phyloP scores from a whole-genome alignment of 78 protist species.

The Dictyostelium firmibasis region DNA sequence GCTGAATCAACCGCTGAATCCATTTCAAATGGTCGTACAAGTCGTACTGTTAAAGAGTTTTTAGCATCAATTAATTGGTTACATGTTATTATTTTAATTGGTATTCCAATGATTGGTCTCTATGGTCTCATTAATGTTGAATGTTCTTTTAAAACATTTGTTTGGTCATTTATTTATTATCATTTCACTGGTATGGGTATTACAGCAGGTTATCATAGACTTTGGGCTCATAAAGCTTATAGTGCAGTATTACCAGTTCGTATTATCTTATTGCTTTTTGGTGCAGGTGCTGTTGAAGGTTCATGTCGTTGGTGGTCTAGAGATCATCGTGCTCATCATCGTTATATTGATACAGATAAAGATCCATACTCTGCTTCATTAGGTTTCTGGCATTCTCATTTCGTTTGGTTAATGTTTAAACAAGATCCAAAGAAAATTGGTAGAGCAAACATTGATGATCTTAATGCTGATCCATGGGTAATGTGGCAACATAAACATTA shows the following conservation, averaged over 20 bases:
- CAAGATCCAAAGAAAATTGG: conserved; percentile 79
- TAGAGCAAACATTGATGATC: conserved; percentile 73
- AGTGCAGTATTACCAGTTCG: conserved; percentile 6
- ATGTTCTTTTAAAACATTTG: conserved; percentile 22
- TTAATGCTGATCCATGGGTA: conserved; percentile 69
- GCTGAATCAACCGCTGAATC: background rate
- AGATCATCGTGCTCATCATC: conserved; percentile 94
- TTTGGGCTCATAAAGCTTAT: conserved; percentile 73
- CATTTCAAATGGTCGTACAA: background rate
- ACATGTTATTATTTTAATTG: conserved; percentile 10
- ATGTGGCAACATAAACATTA: conserved; percentile 87
- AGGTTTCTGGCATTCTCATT: conserved; percentile 90
- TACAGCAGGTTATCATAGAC: conserved; percentile 87
- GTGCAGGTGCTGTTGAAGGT: conserved; percentile 90
- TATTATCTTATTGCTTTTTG: conserved; percentile 1
- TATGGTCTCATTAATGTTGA: conserved; percentile 34
- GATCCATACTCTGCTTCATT: conserved; percentile 89
- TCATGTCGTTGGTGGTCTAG: conserved; percentile 87
- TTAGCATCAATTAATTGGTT: conserved; percentile 70
- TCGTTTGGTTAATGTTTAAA: conserved; percentile 92
- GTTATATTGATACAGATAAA: conserved; percentile 88
- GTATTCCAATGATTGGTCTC: conserved; percentile 63
- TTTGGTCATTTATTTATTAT: conserved; percentile 65
- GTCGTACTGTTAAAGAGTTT: conserved; percentile 27
- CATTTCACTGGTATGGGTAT: conserved; percentile 86